Conservation (phyloP, 2,329 filamentous ascomycete genomes). For the Diaporthe vexans region DNA sequence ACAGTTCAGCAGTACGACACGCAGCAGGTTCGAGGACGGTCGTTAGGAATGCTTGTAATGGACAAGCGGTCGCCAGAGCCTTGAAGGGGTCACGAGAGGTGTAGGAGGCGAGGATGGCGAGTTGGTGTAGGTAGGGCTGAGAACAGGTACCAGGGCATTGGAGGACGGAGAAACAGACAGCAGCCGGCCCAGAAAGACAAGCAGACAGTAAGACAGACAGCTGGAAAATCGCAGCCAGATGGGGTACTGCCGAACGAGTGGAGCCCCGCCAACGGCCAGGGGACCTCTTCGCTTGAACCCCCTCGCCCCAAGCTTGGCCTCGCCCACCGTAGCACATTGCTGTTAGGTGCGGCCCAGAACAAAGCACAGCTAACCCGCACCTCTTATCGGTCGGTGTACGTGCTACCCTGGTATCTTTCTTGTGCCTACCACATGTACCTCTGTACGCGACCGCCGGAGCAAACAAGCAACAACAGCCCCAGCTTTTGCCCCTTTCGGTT, state of each 20-base stretch:
- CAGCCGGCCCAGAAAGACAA: no score
- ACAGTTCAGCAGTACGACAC: slow-evolving; percentile 8
- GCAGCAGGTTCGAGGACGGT: slow-evolving; percentile 11
- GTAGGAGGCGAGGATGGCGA: slow-evolving; percentile 40
- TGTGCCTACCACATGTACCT: background rate
- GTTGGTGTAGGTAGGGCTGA: slow-evolving; percentile 47
- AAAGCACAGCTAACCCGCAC: slow-evolving; percentile 11
- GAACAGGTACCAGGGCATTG: slow-evolving; percentile 29
- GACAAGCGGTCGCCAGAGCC: slow-evolving; percentile 36
- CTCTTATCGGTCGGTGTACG: slow-evolving; percentile 23
- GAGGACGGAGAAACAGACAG: slow-evolving; percentile 33
- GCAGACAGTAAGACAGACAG: slow-evolving; percentile 37
- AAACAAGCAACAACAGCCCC: slow-evolving; percentile 1
- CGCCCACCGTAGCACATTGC: background rate
- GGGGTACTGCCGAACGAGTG: slow-evolving; percentile 32
- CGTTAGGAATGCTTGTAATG: background rate
- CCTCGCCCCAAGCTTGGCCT: slow-evolving; percentile 10
- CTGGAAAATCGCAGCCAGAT: slow-evolving; percentile 40
- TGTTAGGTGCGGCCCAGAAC: background rate
- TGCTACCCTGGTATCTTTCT: background rate
- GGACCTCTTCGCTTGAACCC: slow-evolving; percentile 16
- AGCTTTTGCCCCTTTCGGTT: slow-evolving; percentile 8
- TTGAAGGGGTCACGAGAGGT: slow-evolving; percentile 33
- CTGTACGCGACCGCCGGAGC: background rate
- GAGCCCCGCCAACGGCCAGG: slow-evolving; percentile 34